A percentile compares a stretch with the other conserved stretches of the same genome.
Evolutionary conservation across 768 basidiomycete species (phyloP).

Genomic region (Brasilioporus rufonigricans): DNA sequence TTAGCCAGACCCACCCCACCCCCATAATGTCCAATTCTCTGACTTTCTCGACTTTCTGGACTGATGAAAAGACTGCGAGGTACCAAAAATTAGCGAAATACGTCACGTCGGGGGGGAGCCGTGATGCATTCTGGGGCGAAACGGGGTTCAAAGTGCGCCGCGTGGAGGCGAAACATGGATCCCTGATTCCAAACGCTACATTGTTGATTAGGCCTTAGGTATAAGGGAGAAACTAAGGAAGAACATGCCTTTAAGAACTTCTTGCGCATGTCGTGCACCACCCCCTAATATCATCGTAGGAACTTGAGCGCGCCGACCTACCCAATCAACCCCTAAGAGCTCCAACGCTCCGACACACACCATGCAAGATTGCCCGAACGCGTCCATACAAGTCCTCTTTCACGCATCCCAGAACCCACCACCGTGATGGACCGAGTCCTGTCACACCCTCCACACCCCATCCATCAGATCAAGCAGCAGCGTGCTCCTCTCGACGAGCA

Average conservation of each 20-base stretch:
- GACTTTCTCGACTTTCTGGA: too few relatives aligned
- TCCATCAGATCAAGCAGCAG: conserved; percentile 55
- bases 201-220: background rate
- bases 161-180: too few relatives aligned
- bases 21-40: too few relatives aligned
- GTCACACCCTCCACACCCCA: conserved; percentile 46
- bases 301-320: conserved; percentile 45
- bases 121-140: too few relatives aligned
- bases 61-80: too few relatives aligned
- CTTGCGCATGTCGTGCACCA: conserved; percentile 50
- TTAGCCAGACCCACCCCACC: too few relatives aligned
- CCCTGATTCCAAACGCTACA: conserved; percentile 55
- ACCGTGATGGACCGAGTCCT: conserved; percentile 49
- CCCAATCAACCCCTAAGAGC: too few relatives aligned
- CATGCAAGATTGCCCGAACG: conserved; percentile 33
- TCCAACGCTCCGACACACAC: conserved; percentile 7
- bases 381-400: conserved; percentile 54
- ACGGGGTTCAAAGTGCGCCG: too few relatives aligned
- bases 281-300: conserved; percentile 44
- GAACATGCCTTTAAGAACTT: conserved; percentile 46
- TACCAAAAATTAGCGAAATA: too few relatives aligned
- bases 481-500: conserved; percentile 48
- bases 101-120: too few relatives aligned
- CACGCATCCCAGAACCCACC: conserved; percentile 63
- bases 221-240: background rate